Percentiles rank a stretch among this genome's conserved stretches.
Evolutionary conservation across 192 early-diverging fungal genomes (phyloP).

Genomic region (Linnemannia schmuckeri): DNA sequence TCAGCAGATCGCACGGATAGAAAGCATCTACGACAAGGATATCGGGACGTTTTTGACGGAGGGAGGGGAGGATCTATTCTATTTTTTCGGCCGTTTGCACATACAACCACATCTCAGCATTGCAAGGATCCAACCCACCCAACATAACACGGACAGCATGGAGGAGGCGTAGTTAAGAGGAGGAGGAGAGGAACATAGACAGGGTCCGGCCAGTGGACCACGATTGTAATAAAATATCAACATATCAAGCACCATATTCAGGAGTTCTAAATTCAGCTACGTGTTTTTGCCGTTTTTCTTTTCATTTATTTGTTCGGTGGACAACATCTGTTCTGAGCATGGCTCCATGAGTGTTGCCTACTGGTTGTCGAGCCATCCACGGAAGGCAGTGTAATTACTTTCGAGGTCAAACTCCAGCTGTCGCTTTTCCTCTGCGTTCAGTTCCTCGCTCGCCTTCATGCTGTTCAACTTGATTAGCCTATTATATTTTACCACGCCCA

Average conservation of each 20-base stretch:
- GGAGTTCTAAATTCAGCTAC: neutral
- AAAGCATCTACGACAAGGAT: neutral
- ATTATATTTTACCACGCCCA: neutral
- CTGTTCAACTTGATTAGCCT: constrained; percentile 87
- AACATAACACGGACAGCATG: neutral
- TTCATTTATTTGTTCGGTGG: neutral
- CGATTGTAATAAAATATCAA: neutral
- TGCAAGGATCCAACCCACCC: neutral
- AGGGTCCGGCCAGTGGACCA: neutral
- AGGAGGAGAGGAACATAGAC: neutral
- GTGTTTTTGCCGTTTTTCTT: neutral
- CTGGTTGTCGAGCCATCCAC: constrained; percentile 58
- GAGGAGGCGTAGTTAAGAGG: neutral
- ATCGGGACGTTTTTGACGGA: neutral
- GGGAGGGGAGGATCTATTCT: neutral
- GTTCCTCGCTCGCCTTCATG: constrained; percentile 93
- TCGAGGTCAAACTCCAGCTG: constrained; percentile 96
- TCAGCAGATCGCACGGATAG: neutral
- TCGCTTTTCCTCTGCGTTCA: constrained; percentile 86
- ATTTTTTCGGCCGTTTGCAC: neutral
- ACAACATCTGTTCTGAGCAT: constrained; percentile 10
- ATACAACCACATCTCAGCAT: neutral
- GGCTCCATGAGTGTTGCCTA: constrained; percentile 4
- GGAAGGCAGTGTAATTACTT: constrained; percentile 76
- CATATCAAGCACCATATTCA: neutral